Percentiles rank a stretch among this genome's conserved stretches.
These are phyloP conservation scores for Candida odintsovae DNA, from an alignment of 805 yeast genomes.

Conservation along the genomic window DNA sequence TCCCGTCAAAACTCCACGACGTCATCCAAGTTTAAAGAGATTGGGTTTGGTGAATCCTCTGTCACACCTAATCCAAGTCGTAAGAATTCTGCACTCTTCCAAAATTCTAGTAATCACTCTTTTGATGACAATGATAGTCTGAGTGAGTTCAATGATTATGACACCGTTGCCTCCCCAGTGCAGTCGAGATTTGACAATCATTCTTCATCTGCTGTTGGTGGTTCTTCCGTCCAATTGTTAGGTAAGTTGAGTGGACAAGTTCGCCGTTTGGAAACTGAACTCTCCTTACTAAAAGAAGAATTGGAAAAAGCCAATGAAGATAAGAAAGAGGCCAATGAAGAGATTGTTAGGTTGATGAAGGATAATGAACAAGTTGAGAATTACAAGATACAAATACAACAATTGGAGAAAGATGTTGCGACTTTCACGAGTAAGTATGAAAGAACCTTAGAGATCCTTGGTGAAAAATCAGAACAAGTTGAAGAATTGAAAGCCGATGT, in stretches of 20 bases:
- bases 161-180: constrained; percentile 14
- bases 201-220: constrained; percentile 19
- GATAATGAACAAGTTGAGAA: constrained; percentile 42
- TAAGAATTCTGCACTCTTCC: constrained; percentile 14
- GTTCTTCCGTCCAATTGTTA: constrained; percentile 52
- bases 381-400: constrained; percentile 31
- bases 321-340: constrained; percentile 63
- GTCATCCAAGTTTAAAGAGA: constrained; percentile 19
- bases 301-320: constrained; percentile 46
- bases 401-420: constrained; percentile 30
- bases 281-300: constrained; percentile 59
- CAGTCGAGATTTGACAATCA: constrained; percentile 10
- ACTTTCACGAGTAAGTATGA: constrained; percentile 31
- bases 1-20: constrained; percentile 14
- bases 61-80: constrained; percentile 35
- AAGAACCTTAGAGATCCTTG: constrained; percentile 64
- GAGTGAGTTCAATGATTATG: constrained; percentile 10
- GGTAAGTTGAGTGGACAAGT: constrained; percentile 73
- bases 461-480: constrained; percentile 82
- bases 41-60: constrained; percentile 44
- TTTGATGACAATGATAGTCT: constrained; percentile 8
- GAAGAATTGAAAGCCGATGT: constrained; percentile 87
- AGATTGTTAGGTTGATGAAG: constrained; percentile 53
- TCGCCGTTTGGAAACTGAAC: constrained; percentile 74
- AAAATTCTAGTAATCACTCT: neutral